Evolutionary conservation across 1,284 basidiomycete species (phyloP), one percentile per base, ranked within the genome.

Genomic region (Wolfiporia cocos): DNA sequence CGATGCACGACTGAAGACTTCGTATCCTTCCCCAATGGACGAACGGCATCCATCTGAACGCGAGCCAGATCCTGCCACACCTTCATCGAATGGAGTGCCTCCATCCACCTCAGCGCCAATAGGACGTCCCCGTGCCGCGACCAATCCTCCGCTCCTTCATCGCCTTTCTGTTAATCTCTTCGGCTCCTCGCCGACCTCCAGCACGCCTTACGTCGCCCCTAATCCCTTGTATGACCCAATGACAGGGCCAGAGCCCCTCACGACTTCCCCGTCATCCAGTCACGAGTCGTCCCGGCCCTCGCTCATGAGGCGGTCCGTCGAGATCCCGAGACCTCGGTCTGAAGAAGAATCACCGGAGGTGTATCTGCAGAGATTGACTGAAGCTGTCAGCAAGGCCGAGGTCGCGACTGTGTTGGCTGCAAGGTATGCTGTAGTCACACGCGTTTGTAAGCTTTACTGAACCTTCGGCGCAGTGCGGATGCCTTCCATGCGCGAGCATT

Each of bases 331-430:
- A 53, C 79, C 81, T 2, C 65, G 64, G 38, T 55, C 56, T 22
- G 67, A 71, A 17, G 77, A 74, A 31, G 90, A 94, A 60, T 75
- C 79, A 14, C 79, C 87, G 1, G 80, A 81, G 48, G 58, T 64
- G 1, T 95, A 88, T 64, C 61, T 94, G 24, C 57, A 64, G 6
- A 72, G 89, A 42, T 63, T 95, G 21, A 61, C 71, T 28, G 65
- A 71, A 14, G 72, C 73, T 23, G 76, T 92, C 11, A 79, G 73
- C 50, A 86, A 87, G 55, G 74, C 79, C 2, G 91, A 94, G 55
- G 71, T 94, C 35, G 84, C 85, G 0, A 73, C 74, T 32, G 73
- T 91, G 15, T 64, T 95, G 19, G 91, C 92, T 20, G 78, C 84
- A n/a, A 88, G 77, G 91, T 92, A 62, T 54, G 67, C 28, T 38